Percentiles rank a stretch among this genome's conserved stretches.
Conservation (phyloP, 2,329 filamentous ascomycete species). For the Graphiopsis chlorocephala region DNA sequence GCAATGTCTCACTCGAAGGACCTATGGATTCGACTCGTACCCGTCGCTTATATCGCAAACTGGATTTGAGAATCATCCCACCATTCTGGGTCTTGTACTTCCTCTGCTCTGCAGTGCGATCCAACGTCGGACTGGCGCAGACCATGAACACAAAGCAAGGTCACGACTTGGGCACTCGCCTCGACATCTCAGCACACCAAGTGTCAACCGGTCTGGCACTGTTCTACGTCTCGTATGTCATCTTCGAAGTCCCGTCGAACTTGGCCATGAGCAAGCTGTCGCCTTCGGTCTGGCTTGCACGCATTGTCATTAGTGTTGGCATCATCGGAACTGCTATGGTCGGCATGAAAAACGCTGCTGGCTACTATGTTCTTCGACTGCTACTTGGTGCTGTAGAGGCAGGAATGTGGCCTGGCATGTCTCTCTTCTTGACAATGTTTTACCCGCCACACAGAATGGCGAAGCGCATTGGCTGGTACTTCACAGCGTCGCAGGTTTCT, state of each 20-base stretch:
- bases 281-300: constrained; percentile 86
- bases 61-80: constrained; percentile 37
- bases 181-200: constrained; percentile 69
- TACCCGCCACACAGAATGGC: constrained; percentile 84
- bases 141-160: constrained; percentile 75
- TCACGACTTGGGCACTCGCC: constrained; percentile 72
- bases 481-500: constrained; percentile 83
- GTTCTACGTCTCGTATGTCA: constrained; percentile 88
- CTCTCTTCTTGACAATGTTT: constrained; percentile 87
- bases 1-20: constrained; percentile 15
- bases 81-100: constrained; percentile 92
- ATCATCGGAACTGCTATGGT: constrained; percentile 81
- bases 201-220: constrained; percentile 80
- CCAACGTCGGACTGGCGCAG: constrained; percentile 89
- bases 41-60: constrained; percentile 12
- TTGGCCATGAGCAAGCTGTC: constrained; percentile 82
- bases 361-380: constrained; percentile 80
- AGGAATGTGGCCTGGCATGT: constrained; percentile 94
- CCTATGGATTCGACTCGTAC: constrained; percentile 18
- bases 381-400: constrained; percentile 84
- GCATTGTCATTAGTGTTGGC: constrained; percentile 84
- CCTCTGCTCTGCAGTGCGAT: constrained; percentile 85
- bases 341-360: constrained; percentile 78
- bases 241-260: constrained; percentile 87
- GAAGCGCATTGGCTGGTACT: constrained; percentile 86